phyloP scores from a whole-genome alignment of 345 rosid species.

The Abelmoschus esculentus region DNA sequence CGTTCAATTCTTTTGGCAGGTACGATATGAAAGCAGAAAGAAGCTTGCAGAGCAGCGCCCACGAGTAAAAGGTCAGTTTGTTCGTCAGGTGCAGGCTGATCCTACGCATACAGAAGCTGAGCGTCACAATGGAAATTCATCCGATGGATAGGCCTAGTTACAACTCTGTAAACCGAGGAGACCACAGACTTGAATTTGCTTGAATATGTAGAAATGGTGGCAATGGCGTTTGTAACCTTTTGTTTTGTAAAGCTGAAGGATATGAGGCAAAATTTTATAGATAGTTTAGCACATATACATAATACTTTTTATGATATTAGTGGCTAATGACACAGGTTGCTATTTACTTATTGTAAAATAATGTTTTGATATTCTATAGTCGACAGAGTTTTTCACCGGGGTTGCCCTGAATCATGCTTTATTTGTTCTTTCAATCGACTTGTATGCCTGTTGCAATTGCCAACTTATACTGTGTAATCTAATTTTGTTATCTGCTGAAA shows the following conservation, averaged over 20 bases:
- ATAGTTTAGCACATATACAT: background rate
- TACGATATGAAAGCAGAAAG: conserved; percentile 66
- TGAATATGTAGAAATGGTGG: background rate
- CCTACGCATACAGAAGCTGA: conserved; percentile 18
- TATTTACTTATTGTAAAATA: conserved; percentile 8
- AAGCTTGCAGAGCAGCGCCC: conserved; percentile 77
- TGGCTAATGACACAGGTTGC: conserved; percentile 4
- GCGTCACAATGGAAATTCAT: conserved; percentile 15
- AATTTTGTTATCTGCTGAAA: background rate
- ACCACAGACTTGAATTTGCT: background rate
- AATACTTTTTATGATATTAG: background rate
- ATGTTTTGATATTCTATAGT: background rate
- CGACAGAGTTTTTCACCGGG: background rate
- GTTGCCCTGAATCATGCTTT: background rate
- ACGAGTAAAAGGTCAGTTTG: conserved; percentile 69
- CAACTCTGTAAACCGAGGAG: background rate
- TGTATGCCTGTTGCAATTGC: background rate
- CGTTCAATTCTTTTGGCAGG: conserved; percentile 25
- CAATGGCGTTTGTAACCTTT: background rate
- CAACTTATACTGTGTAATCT: background rate
- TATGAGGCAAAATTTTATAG: background rate
- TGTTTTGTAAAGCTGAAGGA: background rate
- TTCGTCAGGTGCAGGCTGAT: conserved; percentile 37
- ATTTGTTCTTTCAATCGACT: background rate
- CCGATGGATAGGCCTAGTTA: conserved; percentile 1